Conservation (phyloP, 164 flowering plant species). For the Chimonanthus salicifolius region DNA sequence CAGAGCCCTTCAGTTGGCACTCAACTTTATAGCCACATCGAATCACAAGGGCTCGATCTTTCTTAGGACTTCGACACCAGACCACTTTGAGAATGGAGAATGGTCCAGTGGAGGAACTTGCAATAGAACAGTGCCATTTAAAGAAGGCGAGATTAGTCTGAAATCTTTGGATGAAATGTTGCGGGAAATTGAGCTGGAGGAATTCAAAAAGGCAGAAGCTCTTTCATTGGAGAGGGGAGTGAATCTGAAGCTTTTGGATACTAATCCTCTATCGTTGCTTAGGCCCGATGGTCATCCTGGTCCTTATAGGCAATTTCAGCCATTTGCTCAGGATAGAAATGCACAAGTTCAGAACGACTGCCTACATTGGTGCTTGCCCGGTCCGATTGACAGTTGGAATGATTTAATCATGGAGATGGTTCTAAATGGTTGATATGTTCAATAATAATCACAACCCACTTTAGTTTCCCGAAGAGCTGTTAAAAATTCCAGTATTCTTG, state of each 20-base stretch:
- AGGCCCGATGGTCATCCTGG: conserved; percentile 67
- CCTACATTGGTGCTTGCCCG: conserved; percentile 94
- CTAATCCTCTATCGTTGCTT: conserved; percentile 41
- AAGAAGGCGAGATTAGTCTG: conserved; percentile 58
- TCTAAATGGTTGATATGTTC: not conserved
- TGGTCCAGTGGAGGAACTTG: conserved; percentile 90
- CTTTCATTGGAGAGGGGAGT: conserved; percentile 26
- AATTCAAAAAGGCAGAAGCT: conserved; percentile 38
- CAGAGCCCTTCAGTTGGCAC: conserved; percentile 36
- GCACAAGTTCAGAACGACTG: conserved; percentile 63
- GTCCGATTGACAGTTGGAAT: conserved; percentile 90
- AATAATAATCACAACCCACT: not conserved
- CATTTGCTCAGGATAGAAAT: conserved; percentile 38
- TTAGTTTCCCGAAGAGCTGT: not conserved
- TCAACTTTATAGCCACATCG: conserved; percentile 36
- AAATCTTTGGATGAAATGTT: conserved; percentile 37
- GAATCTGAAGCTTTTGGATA: conserved; percentile 61
- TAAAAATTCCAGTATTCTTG: not conserved
- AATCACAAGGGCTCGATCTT: conserved; percentile 44
- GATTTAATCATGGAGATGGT: conserved; percentile 55
- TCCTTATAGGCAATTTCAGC: conserved; percentile 60
- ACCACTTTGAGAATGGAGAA: conserved; percentile 88
- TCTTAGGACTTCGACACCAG: conserved; percentile 73
- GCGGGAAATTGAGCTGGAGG: conserved; percentile 54
- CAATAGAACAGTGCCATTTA: conserved; percentile 44